phyloP scores from a whole-genome alignment of 768 basidiomycete species.

The Astraeus odoratus region DNA sequence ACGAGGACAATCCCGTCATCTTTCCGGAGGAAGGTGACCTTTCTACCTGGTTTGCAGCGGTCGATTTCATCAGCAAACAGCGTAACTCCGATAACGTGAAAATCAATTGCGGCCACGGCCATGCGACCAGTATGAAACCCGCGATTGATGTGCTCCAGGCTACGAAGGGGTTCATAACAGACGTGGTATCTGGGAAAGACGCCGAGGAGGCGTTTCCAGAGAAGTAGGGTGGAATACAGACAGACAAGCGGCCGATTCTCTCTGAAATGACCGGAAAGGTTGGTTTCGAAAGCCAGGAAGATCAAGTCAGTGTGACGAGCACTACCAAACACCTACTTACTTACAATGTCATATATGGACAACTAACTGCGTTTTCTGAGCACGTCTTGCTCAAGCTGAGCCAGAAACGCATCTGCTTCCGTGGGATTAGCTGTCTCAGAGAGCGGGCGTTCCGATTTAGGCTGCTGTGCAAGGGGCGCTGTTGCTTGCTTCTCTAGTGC shows the following conservation, averaged over 20 bases:
- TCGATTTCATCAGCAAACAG: background rate
- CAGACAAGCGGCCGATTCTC: conserved; percentile 38
- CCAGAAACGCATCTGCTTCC: conserved; percentile 57
- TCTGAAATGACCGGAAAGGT: conserved; percentile 42
- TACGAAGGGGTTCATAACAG: conserved; percentile 39
- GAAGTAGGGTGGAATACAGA: conserved; percentile 37
- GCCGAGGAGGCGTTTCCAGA: conserved; percentile 25
- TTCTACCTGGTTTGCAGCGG: background rate
- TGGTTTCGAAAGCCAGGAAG: conserved; percentile 34
- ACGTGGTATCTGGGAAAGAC: conserved; percentile 40
- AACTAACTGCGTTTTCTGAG: conserved; percentile 17
- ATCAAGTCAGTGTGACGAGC: conserved; percentile 1
- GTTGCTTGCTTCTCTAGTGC: conserved; percentile 35
- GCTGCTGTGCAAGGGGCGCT: conserved; percentile 8
- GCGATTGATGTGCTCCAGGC: conserved; percentile 40
- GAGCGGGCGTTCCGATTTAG: conserved; percentile 23
- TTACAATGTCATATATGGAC: background rate
- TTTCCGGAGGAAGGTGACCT: background rate
- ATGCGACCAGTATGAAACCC: conserved; percentile 37
- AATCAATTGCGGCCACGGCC: conserved; percentile 49
- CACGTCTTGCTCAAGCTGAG: conserved; percentile 60
- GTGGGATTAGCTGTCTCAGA: conserved; percentile 8
- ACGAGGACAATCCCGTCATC: background rate
- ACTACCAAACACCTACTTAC: background rate
- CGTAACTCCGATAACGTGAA: conserved; percentile 19